Percentiles rank a stretch among this genome's conserved stretches.
Conservation (phyloP, 306 rosid genomes). For the Amphicarpaea edgeworthii region DNA sequence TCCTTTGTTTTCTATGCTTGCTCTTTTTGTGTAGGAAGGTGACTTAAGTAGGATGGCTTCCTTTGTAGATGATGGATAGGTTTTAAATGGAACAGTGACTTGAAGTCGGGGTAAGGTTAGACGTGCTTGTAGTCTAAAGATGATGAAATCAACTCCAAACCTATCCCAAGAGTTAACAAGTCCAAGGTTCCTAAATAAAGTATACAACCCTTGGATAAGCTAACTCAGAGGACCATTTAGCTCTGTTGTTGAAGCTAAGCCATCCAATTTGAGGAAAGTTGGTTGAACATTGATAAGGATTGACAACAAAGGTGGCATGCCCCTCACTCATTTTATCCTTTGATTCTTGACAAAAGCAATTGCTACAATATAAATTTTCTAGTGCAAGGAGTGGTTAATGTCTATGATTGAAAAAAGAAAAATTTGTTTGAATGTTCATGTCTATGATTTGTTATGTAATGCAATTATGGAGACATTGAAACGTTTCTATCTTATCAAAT, state of each 20-base stretch:
- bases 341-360: constrained; percentile 30
- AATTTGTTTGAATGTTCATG: background rate
- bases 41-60: constrained; percentile 61
- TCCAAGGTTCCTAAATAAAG: constrained; percentile 49
- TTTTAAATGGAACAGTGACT: constrained; percentile 65
- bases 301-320: constrained; percentile 40
- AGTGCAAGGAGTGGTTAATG: constrained; percentile 1
- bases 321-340: constrained; percentile 33
- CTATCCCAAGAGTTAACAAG: constrained; percentile 47
- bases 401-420: constrained; percentile 4
- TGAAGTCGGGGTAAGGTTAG: constrained; percentile 77
- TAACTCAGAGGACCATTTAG: constrained; percentile 52
- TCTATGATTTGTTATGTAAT: constrained; percentile 9
- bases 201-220: constrained; percentile 53
- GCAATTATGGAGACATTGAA: constrained; percentile 10
- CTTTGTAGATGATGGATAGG: constrained; percentile 66
- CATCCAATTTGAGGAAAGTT: constrained; percentile 55
- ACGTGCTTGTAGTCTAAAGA: constrained; percentile 63
- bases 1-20: too few relatives aligned
- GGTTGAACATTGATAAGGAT: constrained; percentile 45
- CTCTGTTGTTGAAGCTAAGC: constrained; percentile 56
- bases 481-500: background rate
- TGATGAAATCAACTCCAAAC: too few relatives aligned
- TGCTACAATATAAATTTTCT: background rate
- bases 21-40: constrained; percentile 55